phyloP scores from a whole-genome alignment of 805 yeast species.

The Lipomyces lipofer region DNA sequence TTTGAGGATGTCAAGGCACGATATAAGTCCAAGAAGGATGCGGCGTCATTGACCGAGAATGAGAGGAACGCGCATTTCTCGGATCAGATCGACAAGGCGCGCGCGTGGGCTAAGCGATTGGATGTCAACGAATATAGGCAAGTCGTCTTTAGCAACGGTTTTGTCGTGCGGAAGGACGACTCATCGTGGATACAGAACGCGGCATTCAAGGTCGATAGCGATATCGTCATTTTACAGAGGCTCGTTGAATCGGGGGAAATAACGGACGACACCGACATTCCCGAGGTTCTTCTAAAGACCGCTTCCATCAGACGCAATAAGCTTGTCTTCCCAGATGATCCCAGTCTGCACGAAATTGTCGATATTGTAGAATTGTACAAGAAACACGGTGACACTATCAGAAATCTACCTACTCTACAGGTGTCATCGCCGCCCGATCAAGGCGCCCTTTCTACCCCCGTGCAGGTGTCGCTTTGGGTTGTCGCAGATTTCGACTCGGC shows the following conservation, averaged over 20 bases:
- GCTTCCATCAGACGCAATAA: slow-evolving; percentile 51
- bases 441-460: slow-evolving; percentile 2
- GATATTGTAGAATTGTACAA: slow-evolving; percentile 24
- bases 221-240: slow-evolving; percentile 42
- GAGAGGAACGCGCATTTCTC: not conserved
- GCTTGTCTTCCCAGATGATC: slow-evolving; percentile 52
- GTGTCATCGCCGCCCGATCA: slow-evolving; percentile 2
- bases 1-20: slow-evolving; percentile 16
- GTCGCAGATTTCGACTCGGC: slow-evolving; percentile 26
- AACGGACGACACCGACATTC: slow-evolving; percentile 36
- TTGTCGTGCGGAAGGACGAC: slow-evolving; percentile 52
- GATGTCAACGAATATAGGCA: slow-evolving; percentile 51
- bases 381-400: not conserved
- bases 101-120: slow-evolving; percentile 39
- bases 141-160: slow-evolving; percentile 70
- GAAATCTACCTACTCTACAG: slow-evolving; percentile 22
- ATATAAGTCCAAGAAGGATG: slow-evolving; percentile 6
- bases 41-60: not conserved
- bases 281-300: slow-evolving; percentile 46
- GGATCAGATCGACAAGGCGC: slow-evolving; percentile 18
- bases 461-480: slow-evolving; percentile 15
- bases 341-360: slow-evolving; percentile 39
- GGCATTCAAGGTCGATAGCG: slow-evolving; percentile 46
- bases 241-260: slow-evolving; percentile 37
- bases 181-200: slow-evolving; percentile 40